These are phyloP conservation scores for Yarrowia galli DNA, from an alignment of 1,139 yeast genomes.

Conservation along the genomic window DNA sequence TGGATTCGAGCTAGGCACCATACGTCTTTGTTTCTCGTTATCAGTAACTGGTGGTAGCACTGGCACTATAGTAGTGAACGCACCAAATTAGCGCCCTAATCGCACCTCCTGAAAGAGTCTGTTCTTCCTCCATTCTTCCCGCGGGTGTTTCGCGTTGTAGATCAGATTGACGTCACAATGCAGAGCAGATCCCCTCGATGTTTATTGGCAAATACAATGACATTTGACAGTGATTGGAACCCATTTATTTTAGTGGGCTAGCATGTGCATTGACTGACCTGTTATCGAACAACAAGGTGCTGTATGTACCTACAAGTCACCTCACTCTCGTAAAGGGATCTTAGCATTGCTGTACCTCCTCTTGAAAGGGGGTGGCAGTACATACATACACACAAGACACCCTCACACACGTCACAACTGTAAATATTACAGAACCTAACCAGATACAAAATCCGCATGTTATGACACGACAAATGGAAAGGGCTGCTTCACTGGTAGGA, in stretches of 20 bases:
- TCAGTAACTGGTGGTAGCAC: too few species aligned
- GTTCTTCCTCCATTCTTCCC: not conserved
- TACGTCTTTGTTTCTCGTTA: too few species aligned
- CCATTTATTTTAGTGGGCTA: not conserved
- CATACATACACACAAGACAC: conserved; percentile 12
- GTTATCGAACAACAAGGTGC: not conserved
- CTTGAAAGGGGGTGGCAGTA: conserved; percentile 14
- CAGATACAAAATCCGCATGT: conserved; percentile 31
- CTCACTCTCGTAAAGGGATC: not conserved
- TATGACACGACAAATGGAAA: conserved; percentile 37
- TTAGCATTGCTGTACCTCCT: not conserved
- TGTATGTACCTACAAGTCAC: too few species aligned
- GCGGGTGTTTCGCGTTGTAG: conserved; percentile 21
- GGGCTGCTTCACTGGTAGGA: conserved; percentile 40
- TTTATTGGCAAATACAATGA: not conserved
- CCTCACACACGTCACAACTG: conserved; percentile 33
- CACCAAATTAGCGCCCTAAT: not conserved
- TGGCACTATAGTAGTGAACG: not conserved
- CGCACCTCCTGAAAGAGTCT: not conserved
- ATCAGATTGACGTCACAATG: conserved; percentile 23
- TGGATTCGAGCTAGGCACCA: too few species aligned
- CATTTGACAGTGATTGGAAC: not conserved
- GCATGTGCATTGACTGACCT: not conserved
- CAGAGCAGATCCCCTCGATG: conserved; percentile 2
- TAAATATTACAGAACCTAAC: conserved; percentile 22